phyloP scores from a whole-genome alignment of 257 asterid genomes.

The Solanum tarapatanum region DNA sequence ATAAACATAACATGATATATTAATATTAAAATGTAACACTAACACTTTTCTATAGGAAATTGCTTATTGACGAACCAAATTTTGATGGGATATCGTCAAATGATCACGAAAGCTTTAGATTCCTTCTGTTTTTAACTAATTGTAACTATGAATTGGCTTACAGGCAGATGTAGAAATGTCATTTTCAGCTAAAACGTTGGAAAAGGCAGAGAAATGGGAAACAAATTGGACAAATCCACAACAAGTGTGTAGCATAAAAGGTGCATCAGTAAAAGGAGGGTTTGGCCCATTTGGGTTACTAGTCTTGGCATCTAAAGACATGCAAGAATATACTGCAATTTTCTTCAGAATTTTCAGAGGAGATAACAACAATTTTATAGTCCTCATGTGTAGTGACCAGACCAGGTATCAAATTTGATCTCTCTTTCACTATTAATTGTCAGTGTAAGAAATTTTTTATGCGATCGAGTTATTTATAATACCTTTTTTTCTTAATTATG shows the following conservation, averaged over 20 bases:
- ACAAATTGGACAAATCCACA: slow-evolving; percentile 21
- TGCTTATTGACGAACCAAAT: neutral
- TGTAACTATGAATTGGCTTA: neutral
- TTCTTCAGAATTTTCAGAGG: slow-evolving; percentile 24
- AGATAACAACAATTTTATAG: slow-evolving; percentile 8
- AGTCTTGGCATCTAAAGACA: slow-evolving; percentile 14
- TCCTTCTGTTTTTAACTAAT: neutral
- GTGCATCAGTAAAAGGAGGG: slow-evolving; percentile 10
- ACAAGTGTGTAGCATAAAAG: slow-evolving; percentile 17
- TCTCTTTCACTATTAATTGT: neutral
- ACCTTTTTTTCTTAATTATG: neutral
- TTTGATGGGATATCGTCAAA: too few species aligned
- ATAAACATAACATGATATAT: too few species aligned
- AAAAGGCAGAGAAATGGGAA: slow-evolving; percentile 15
- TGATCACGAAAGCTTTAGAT: neutral
- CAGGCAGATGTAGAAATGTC: slow-evolving; percentile 30
- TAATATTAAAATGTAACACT: neutral
- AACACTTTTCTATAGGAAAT: neutral
- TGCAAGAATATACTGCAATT: slow-evolving; percentile 23
- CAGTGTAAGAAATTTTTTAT: neutral
- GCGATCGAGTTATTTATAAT: neutral
- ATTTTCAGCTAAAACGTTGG: neutral
- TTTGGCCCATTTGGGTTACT: slow-evolving; percentile 28
- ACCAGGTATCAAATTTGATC: slow-evolving; percentile 5
- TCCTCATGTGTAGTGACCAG: slow-evolving; percentile 34